Percentiles rank a stretch among this genome's conserved stretches.
Evolutionary conservation across 176 grass and related monocot species (phyloP).

Genomic region (Neostapfia colusana): DNA sequence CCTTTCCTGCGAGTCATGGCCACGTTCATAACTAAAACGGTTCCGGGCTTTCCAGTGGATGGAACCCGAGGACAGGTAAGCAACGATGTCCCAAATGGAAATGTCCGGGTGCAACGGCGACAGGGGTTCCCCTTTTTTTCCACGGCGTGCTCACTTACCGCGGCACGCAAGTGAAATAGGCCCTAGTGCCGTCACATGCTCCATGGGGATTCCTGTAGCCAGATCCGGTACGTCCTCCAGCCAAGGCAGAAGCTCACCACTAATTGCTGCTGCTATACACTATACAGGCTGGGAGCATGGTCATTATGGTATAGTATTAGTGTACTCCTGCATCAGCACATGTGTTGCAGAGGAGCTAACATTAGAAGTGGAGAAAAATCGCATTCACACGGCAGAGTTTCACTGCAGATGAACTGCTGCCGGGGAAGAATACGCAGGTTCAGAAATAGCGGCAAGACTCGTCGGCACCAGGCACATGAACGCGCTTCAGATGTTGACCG

Average conservation of each 20-base stretch:
- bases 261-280: not conserved
- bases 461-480: not conserved
- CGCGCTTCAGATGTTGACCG: slow-evolving; percentile 34
- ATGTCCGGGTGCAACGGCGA: not conserved
- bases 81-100: slow-evolving; percentile 14
- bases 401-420: not conserved
- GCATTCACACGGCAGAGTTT: not conserved
- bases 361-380: not conserved
- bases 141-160: slow-evolving; percentile 29
- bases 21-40: not conserved
- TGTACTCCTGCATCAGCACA: not conserved
- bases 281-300: not conserved
- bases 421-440: not conserved
- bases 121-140: slow-evolving; percentile 10
- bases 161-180: not conserved
- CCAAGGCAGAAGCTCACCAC: not conserved
- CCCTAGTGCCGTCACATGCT: slow-evolving; percentile 30
- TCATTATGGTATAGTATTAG: not conserved
- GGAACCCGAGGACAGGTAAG: slow-evolving; percentile 26
- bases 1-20: slow-evolving; percentile 30
- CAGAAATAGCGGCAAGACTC: slow-evolving; percentile 1
- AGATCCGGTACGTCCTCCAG: not conserved
- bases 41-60: not conserved
- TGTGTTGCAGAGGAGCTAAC: not conserved
- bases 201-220: slow-evolving; percentile 27